Conservation (phyloP, 768 basidiomycete genomes). For the Panus rudis region DNA sequence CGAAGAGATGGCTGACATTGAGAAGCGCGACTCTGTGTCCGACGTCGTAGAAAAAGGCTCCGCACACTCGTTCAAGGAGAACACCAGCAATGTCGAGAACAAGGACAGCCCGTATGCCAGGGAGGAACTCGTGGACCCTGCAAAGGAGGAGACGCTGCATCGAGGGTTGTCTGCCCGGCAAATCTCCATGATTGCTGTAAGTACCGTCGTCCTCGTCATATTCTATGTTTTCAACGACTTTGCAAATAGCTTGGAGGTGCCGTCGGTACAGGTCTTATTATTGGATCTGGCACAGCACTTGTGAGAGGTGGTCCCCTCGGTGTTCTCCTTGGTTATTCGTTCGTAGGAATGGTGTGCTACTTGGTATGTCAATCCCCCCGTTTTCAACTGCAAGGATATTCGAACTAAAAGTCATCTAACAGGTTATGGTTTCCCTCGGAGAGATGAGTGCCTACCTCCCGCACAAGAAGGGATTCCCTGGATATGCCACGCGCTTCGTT, state of each 20-base stretch:
- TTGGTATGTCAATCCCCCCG: constrained; percentile 25
- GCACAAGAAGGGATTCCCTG: constrained; percentile 51
- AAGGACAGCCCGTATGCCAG: constrained; percentile 10
- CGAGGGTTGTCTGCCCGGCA: constrained; percentile 27
- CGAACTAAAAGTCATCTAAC: neutral
- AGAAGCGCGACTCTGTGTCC: constrained; percentile 5
- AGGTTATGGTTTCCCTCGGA: constrained; percentile 41
- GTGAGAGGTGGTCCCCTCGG: constrained; percentile 49
- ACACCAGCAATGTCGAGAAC: neutral
- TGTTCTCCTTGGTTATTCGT: constrained; percentile 32
- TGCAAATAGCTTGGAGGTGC: constrained; percentile 31
- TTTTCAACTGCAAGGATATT: neutral
- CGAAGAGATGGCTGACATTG: neutral
- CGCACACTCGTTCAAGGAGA: too few relatives aligned
- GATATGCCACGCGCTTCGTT: constrained; percentile 58
- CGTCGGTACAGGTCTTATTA: constrained; percentile 27
- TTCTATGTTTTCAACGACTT: too few relatives aligned
- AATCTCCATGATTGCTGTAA: constrained; percentile 34
- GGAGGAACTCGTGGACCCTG: constrained; percentile 16
- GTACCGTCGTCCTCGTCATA: constrained; percentile 4
- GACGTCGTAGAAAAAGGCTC: constrained; percentile 4
- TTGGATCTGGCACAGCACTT: constrained; percentile 49
- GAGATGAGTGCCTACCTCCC: constrained; percentile 38
- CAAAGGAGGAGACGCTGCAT: constrained; percentile 25
- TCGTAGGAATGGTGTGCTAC: constrained; percentile 52